Percentiles rank a stretch among this genome's conserved stretches.
Conservation (phyloP, 495 filamentous ascomycete genomes). For the Umbilicaria muhlenbergii region DNA sequence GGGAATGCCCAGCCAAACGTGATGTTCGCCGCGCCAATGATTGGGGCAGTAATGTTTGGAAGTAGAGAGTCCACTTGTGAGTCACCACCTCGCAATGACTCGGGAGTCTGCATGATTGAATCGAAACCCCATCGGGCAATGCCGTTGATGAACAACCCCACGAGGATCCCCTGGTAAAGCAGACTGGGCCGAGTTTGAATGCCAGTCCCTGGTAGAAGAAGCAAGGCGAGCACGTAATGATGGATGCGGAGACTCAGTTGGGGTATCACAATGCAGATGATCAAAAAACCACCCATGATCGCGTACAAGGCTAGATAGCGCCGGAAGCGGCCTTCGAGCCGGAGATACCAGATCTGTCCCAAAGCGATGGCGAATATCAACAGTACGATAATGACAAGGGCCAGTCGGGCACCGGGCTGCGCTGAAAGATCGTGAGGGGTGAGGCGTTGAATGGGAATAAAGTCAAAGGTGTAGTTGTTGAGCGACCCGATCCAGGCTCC, state of each 20-base stretch:
- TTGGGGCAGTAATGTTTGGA: conserved; percentile 37
- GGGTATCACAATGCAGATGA: conserved; percentile 56
- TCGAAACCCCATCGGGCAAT: conserved; percentile 90
- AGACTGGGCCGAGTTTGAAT: conserved; percentile 68
- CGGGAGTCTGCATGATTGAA: conserved; percentile 71
- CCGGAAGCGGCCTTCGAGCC: conserved; percentile 53
- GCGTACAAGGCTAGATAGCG: conserved; percentile 60
- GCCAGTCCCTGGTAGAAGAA: conserved; percentile 71
- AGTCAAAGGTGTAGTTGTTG: conserved; percentile 71
- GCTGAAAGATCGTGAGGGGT: conserved; percentile 59
- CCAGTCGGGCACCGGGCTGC: conserved; percentile 61
- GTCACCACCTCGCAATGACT: conserved; percentile 45
- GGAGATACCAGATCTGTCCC: conserved; percentile 61
- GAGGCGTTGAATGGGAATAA: conserved; percentile 68
- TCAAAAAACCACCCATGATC: conserved; percentile 36
- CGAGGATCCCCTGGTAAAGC: conserved; percentile 71
- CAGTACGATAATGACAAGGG: conserved; percentile 51
- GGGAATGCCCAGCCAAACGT: conserved; percentile 38
- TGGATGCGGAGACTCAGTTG: conserved; percentile 82
- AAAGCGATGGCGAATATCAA: conserved; percentile 41
- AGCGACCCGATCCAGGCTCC: conserved; percentile 64
- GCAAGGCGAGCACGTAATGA: conserved; percentile 78
- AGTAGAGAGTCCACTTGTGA: conserved; percentile 50
- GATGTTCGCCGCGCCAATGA: conserved; percentile 23
- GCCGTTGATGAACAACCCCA: conserved; percentile 87